A percentile compares a stretch with the other conserved stretches of the same genome.
Evolutionary conservation across 129 eudicot species (phyloP).

Genomic region (Artemisia argyi): DNA sequence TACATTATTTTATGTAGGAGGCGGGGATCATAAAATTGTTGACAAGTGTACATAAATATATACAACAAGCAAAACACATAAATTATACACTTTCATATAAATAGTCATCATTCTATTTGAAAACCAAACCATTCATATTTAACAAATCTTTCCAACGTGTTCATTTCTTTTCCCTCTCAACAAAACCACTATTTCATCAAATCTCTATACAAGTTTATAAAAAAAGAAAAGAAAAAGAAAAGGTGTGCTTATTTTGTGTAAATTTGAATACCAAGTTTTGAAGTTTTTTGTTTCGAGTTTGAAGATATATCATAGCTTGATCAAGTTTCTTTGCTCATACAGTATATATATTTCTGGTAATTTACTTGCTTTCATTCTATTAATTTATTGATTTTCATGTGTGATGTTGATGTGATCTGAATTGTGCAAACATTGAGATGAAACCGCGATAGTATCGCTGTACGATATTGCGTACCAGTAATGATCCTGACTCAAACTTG

Average conservation of each 20-base stretch:
- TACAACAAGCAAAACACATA: constrained; percentile 24
- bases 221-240: background rate
- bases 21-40: background rate
- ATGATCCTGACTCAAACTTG: background rate
- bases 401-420: too few relatives aligned
- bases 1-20: too few relatives aligned
- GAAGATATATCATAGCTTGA: too few relatives aligned
- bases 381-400: background rate
- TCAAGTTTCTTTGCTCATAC: too few relatives aligned
- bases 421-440: background rate
- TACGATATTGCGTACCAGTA: too few relatives aligned
- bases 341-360: too few relatives aligned
- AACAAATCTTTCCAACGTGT: constrained; percentile 17
- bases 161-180: constrained; percentile 1
- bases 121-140: constrained; percentile 2
- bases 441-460: too few relatives aligned
- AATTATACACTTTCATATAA: constrained; percentile 2
- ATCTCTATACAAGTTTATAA: background rate
- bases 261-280: too few relatives aligned
- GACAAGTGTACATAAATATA: constrained; percentile 10
- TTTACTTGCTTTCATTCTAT: background rate
- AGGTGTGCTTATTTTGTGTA: background rate
- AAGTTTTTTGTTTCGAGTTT: too few relatives aligned
- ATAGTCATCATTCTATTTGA: constrained; percentile 18
- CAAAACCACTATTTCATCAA: background rate